Evolutionary conservation across 1,284 basidiomycete species (phyloP).

Genomic region (Lignosus rhinocerotis): DNA sequence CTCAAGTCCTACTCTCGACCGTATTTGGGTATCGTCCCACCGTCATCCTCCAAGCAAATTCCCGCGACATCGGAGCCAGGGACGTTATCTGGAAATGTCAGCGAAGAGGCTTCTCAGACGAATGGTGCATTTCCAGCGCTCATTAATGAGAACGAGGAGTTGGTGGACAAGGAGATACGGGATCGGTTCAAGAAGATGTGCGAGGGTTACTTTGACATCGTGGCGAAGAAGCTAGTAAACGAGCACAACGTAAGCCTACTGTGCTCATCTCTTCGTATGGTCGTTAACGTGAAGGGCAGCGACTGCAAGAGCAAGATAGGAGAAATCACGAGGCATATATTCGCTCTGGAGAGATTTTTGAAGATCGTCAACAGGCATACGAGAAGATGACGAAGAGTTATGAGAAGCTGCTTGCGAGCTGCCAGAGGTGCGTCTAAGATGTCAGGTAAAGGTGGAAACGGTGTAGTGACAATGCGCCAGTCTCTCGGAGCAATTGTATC

Average conservation of each 20-base stretch:
- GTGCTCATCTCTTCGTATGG: background rate
- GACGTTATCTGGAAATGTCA: constrained; percentile 47
- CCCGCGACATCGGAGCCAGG: constrained; percentile 53
- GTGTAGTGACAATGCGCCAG: constrained; percentile 38
- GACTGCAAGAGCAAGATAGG: constrained; percentile 94
- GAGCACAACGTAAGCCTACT: constrained; percentile 79
- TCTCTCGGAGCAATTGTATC: constrained; percentile 85
- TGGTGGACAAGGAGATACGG: constrained; percentile 82
- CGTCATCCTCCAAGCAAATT: constrained; percentile 56
- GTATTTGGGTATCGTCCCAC: constrained; percentile 72
- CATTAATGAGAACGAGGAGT: constrained; percentile 60
- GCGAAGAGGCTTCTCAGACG: constrained; percentile 35
- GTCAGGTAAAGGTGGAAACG: background rate
- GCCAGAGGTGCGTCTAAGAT: constrained; percentile 66
- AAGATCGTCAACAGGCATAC: constrained; percentile 97
- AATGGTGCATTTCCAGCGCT: constrained; percentile 44
- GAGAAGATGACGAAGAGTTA: constrained; percentile 97
- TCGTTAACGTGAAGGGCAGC: constrained; percentile 44
- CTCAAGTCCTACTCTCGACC: constrained; percentile 83
- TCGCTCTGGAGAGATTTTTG: constrained; percentile 97
- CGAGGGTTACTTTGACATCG: constrained; percentile 89
- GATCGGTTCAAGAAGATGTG: constrained; percentile 92
- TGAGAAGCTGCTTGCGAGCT: constrained; percentile 85
- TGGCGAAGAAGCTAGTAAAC: constrained; percentile 87
- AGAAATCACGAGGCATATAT: constrained; percentile 99